Base-by-base conservation (phyloP, 2,329 filamentous ascomycete species). In the Celoporthe dispersa region DNA sequence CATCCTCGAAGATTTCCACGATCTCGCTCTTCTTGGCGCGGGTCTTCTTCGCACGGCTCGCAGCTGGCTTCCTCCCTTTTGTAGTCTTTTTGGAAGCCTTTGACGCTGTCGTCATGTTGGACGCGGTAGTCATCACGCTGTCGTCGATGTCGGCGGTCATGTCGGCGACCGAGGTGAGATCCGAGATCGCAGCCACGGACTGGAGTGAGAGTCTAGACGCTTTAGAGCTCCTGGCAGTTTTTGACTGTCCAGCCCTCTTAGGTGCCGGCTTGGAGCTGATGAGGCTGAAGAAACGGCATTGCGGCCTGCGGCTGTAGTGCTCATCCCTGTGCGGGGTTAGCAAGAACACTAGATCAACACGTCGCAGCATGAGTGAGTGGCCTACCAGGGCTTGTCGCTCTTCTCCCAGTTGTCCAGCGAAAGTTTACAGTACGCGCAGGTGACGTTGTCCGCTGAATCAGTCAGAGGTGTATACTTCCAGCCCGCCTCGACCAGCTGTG, bases 351-450 rank as follows among this genome's bases (percentile, higher is more conserved):
- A 55, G 67, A 44, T 53, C 51, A 64, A 66, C 4, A 33, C 37
- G 12, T 25, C 7, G 19, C 57, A 39, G 22, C 44, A 48, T 16
- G 53, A 48, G 16, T n/a, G n/a, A 65, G 72, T 76, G 70, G 81
- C 91, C 81, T 79, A 94, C 90, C 92, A 88, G 72, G 96, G 96
- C 78, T 97, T 93, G 79, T 99, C 96, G 70, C 91, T 90, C 1
- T 92, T 91, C 78, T 98, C 96, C 96, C 97, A 99, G 8, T 94
- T 94, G 79, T 98, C 95, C 14, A 99, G 86, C 14, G 92, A 94
- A 22, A 98, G 82, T 69, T 92, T 89, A 82, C 96, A 99, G 81
- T 98, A 98, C 37, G 92, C 87, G 78, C 96, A 99, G 14, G 92
- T 96, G 12, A 93, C 93, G 82, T 95, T 93, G 79, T 99, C 96